A percentile compares a stretch with the other conserved stretches of the same genome.
These are phyloP conservation scores for Ceratocystis eucalypticola DNA, from an alignment of 2,329 filamentous ascomycete species.

Conservation along the genomic window DNA sequence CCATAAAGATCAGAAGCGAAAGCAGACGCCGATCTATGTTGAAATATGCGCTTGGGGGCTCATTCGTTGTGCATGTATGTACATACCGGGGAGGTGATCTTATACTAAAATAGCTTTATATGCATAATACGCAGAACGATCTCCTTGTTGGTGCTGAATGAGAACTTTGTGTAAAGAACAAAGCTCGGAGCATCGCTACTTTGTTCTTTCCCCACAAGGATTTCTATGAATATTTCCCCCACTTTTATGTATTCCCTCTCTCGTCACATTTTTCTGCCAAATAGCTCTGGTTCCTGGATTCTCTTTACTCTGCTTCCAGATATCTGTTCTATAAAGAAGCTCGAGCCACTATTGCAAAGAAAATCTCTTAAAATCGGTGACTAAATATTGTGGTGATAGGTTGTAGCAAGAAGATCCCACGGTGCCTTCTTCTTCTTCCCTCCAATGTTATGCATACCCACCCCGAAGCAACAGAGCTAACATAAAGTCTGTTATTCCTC, in stretches of 20 bases:
- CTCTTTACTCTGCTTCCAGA: not conserved
- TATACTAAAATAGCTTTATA: not conserved
- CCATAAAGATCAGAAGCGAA: not conserved
- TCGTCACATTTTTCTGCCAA: not conserved
- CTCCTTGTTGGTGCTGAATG: not conserved
- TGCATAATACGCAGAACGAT: not conserved
- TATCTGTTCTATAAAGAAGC: not conserved
- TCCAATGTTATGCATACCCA: not conserved
- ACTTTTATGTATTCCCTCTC: not conserved
- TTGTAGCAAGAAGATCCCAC: not conserved
- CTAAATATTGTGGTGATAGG: not conserved
- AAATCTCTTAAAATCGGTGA: not conserved
- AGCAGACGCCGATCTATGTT: not conserved
- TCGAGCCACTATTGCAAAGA: not conserved
- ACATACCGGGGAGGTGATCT: not conserved
- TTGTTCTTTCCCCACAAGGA: not conserved
- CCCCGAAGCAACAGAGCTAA: not conserved
- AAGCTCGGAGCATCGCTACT: not conserved
- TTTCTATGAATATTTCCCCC: not conserved
- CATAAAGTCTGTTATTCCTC: not conserved
- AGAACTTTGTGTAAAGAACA: not conserved
- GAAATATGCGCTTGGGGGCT: not conserved
- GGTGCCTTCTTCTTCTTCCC: not conserved
- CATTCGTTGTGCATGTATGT: not conserved
- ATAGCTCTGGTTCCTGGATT: not conserved